Evolutionary conservation across 371 early-diverging fungal genomes (phyloP), one percentile per base, ranked within the genome.

Genomic region (Syncephalastrum monosporum): DNA sequence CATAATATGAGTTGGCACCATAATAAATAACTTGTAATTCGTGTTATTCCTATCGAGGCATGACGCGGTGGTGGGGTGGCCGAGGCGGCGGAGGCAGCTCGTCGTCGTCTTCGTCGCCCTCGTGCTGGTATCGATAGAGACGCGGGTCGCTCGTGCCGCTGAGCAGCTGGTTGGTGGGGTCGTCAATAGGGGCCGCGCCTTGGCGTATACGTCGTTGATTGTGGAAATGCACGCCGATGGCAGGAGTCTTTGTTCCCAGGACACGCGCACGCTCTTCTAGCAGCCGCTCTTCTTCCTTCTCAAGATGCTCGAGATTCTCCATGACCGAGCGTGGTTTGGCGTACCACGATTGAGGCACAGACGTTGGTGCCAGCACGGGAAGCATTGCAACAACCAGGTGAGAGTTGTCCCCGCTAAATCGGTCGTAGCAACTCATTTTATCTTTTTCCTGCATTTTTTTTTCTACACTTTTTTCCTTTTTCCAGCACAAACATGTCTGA

Each of bases 331-430:
- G 16, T 42, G 46, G 44, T 45, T 59, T 53, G 13, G 21, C 33
- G 43, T 50, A 48, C 59, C 59, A 59, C 42, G 59, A 47, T 10
- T 53, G 21, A 16, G 59, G 59, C 17, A 48, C 53, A 10, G 59
- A 52, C n/a, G 53, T 59, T 14, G 59, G 59, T 3, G 59, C 43
- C 13, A 59, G 27, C 33, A 23, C 53, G 5, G 59, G 59, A 27
- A 58, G 47, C 25, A 58, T 6, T 10, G 3, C 2, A 23, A 46
- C 21, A 21, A 16, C 14, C 3, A 8, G 47, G 27, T 3, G 47
- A 16, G 16, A 23, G 47, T 15, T 15, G n/a, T 16, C 47, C 47
- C 47, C 16, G 16, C 47, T 46, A 19, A 15, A 46, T 45, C 0
- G n/a, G 2, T 2, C 38, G 2, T 33, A 8, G 38, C 38, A 33